Evolutionary conservation across 306 rosid genomes (phyloP), one percentile per base, ranked within the genome.

Genomic region (Lathyrus aphaca): DNA sequence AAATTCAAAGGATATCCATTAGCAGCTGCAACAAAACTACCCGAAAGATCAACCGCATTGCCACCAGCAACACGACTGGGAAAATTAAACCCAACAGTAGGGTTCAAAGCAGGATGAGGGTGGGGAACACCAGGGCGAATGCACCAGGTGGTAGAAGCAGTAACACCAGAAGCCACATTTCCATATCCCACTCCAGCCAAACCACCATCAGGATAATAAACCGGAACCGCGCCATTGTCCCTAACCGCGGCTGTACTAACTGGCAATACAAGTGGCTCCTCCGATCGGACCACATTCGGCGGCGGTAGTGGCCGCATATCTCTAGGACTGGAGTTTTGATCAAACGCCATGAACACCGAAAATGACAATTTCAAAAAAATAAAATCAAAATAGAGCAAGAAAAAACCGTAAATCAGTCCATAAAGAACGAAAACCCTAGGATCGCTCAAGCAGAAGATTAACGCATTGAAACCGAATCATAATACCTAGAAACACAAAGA

Each of bases 321-420:
- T 15, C 78, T 69, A 10, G 91, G 86, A 64, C 76, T 11, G 10
- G 89, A 81, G 55, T 66, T 87, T 49, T 85, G 94, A 69, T 93
- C 97, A 80, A 87, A 93, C 81, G 96, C 95, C 98, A 93, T 90
- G 32, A 38, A 17, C 62, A 70, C 56, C 54, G 10, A 51, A 21
- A 68, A 65, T 21, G 13, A 53, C 49, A 32, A 59, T 15, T 59
- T 19, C 14, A 3, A 51, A 15, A 15, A 69, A 69, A 44, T 14
- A 64, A 64, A 54, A 14, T 14, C 27, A 1, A 77, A 60, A 64
- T 8, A 17, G 12, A 30, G 6, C 35, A 30, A 30, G 35, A 30
- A 30, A 8, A 18, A 72, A 58, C 10, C 16, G 14, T 12, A 48
- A 79, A 79, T 60, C 77, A 84, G 56, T 55, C 32, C 12, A 67